These are phyloP conservation scores for Aspergillus tamarii DNA, from an alignment of 2,329 filamentous ascomycete genomes.

Conservation along the genomic window DNA sequence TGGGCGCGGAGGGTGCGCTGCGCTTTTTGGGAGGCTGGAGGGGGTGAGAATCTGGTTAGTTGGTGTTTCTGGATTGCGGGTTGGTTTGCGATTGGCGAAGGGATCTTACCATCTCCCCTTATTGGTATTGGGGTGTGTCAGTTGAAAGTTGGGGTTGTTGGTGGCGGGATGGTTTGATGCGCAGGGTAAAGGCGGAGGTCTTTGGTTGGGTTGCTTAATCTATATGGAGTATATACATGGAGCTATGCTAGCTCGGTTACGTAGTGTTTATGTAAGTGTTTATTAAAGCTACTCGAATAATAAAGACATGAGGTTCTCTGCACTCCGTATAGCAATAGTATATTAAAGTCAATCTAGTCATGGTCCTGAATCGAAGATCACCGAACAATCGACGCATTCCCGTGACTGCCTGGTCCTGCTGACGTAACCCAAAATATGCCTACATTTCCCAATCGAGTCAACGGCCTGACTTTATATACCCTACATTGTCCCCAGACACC, in stretches of 20 bases:
- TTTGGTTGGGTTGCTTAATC: background rate
- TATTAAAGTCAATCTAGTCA: background rate
- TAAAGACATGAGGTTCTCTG: background rate
- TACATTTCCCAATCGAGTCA: conserved; percentile 1
- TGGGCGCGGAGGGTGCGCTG: conserved; percentile 35
- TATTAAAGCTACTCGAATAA: background rate
- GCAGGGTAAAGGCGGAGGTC: background rate
- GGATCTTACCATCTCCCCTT: conserved; percentile 24
- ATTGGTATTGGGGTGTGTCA: background rate
- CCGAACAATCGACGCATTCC: conserved; percentile 13
- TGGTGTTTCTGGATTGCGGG: background rate
- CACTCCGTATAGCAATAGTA: background rate
- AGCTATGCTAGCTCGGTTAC: background rate
- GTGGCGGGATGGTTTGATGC: background rate
- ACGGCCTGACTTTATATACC: background rate
- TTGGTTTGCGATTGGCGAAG: background rate
- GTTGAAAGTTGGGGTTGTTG: background rate
- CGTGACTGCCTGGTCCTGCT: conserved; percentile 21
- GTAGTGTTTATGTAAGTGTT: background rate
- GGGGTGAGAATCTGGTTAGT: background rate
- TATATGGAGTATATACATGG: background rate
- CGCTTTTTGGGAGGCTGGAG: conserved; percentile 43
- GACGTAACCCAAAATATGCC: conserved; percentile 33
- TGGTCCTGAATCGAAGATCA: conserved; percentile 16
- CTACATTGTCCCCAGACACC: background rate